phyloP scores from a whole-genome alignment of 129 eudicot genomes.

The Saussurea involucrata region DNA sequence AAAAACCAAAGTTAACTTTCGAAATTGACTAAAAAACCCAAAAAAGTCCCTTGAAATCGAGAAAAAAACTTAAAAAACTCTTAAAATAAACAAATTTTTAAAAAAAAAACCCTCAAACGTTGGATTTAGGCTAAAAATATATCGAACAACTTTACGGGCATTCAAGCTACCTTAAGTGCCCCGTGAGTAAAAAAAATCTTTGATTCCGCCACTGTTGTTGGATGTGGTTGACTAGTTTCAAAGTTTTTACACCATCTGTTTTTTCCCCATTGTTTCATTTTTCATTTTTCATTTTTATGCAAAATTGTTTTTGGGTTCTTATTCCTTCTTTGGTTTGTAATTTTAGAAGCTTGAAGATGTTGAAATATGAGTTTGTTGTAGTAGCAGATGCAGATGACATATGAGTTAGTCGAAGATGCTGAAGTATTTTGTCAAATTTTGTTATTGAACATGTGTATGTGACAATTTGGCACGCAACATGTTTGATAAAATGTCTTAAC shows the following conservation, averaged over 20 bases:
- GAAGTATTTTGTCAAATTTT: neutral
- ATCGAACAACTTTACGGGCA: too few relatives aligned
- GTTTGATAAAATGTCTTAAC: slow-evolving; percentile 19
- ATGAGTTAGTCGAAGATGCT: neutral
- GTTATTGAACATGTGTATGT: neutral
- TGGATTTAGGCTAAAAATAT: too few relatives aligned
- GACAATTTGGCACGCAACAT: neutral
- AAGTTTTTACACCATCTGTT: neutral
- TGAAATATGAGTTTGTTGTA: neutral
- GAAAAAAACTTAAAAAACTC: too few relatives aligned
- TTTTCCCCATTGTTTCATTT: neutral
- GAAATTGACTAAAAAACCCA: too few relatives aligned
- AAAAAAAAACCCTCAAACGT: too few relatives aligned
- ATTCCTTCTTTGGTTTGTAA: neutral
- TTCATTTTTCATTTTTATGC: neutral
- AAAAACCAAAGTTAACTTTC: too few relatives aligned
- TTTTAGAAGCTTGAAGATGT: slow-evolving; percentile 1
- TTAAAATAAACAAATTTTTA: too few relatives aligned
- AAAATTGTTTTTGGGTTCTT: neutral
- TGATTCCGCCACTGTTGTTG: neutral
- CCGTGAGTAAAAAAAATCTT: too few relatives aligned
- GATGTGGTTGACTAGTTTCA: neutral
- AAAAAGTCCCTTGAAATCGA: too few relatives aligned
- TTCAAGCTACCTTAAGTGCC: too few relatives aligned
- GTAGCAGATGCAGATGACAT: neutral